phyloP scores from a whole-genome alignment of 1,284 basidiomycete genomes.

The Polyporus tsugae region DNA sequence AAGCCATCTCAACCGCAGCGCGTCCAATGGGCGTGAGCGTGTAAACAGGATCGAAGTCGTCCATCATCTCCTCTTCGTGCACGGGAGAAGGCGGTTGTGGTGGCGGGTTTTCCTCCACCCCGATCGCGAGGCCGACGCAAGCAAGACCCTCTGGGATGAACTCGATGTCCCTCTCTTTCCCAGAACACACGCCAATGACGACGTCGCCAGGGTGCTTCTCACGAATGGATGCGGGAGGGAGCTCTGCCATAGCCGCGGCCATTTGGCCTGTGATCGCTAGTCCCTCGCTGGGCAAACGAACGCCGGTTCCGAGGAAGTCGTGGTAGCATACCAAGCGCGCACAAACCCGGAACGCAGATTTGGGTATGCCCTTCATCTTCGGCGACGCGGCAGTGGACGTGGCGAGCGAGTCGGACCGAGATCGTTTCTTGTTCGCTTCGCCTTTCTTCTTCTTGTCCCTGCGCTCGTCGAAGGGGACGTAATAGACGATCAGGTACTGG shows the following conservation, averaged over 20 bases:
- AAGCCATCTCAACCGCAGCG: conserved; percentile 83
- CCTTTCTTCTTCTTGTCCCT: conserved; percentile 43
- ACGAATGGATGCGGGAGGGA: conserved; percentile 45
- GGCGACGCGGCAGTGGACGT: conserved; percentile 45
- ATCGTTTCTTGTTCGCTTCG: conserved; percentile 44
- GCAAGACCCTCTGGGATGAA: conserved; percentile 75
- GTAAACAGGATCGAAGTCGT: conserved; percentile 48
- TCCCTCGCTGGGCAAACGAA: conserved; percentile 76
- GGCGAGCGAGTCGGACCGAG: conserved; percentile 42
- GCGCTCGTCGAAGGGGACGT: conserved; percentile 57
- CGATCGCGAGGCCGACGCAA: conserved; percentile 67
- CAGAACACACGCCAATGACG: conserved; percentile 69
- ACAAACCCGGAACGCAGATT: conserved; percentile 69
- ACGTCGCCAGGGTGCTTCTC: conserved; percentile 44
- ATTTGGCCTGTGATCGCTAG: conserved; percentile 70
- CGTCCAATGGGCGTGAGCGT: conserved; percentile 75
- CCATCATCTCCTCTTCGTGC: conserved; percentile 49
- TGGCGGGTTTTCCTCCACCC: conserved; percentile 37
- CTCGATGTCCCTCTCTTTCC: conserved; percentile 70
- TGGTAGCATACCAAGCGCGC: conserved; percentile 73
- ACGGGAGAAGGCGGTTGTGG: conserved; percentile 33
- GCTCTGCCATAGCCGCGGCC: conserved; percentile 59
- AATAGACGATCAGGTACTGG: conserved; percentile 78
- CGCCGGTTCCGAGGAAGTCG: conserved; percentile 72
- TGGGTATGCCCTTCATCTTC: conserved; percentile 52